phyloP scores from a whole-genome alignment of 352 stramenopile species.

The Aphanomyces cochlioides region DNA sequence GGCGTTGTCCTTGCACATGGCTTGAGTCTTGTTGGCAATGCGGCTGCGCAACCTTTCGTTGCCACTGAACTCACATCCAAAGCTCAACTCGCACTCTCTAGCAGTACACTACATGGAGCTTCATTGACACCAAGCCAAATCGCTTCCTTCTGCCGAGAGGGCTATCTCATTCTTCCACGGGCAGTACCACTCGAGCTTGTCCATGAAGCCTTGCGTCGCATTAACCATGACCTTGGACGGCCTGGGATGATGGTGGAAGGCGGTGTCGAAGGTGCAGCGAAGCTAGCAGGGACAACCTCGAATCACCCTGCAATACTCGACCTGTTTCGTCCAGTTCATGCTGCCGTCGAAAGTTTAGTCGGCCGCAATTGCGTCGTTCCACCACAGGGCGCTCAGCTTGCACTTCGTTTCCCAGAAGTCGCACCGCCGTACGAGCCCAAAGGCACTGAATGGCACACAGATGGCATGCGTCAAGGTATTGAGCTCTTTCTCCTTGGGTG shows the following conservation, averaged over 20 bases:
- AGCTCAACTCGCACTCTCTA: slow-evolving; percentile 49
- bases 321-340: slow-evolving; percentile 52
- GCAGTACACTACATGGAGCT: slow-evolving; percentile 22
- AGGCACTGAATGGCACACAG: slow-evolving; percentile 78
- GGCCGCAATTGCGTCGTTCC: slow-evolving; percentile 43
- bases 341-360: slow-evolving; percentile 64
- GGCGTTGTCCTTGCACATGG: slow-evolving; percentile 12
- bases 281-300: slow-evolving; percentile 64
- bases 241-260: slow-evolving; percentile 66
- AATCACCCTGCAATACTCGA: slow-evolving; percentile 60
- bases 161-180: slow-evolving; percentile 63
- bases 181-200: slow-evolving; percentile 54
- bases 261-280: slow-evolving; percentile 64
- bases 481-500: background rate
- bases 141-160: slow-evolving; percentile 63
- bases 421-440: slow-evolving; percentile 52
- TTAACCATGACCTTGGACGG: slow-evolving; percentile 74
- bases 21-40: slow-evolving; percentile 50
- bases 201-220: slow-evolving; percentile 52
- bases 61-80: slow-evolving; percentile 46
- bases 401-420: slow-evolving; percentile 68
- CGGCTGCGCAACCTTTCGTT: slow-evolving; percentile 48
- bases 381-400: slow-evolving; percentile 61
- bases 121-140: slow-evolving; percentile 57
- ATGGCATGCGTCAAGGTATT: slow-evolving; percentile 65